Evolutionary conservation across 1,139 yeast species (phyloP).

Genomic region (Suhomyces wounanorum): DNA sequence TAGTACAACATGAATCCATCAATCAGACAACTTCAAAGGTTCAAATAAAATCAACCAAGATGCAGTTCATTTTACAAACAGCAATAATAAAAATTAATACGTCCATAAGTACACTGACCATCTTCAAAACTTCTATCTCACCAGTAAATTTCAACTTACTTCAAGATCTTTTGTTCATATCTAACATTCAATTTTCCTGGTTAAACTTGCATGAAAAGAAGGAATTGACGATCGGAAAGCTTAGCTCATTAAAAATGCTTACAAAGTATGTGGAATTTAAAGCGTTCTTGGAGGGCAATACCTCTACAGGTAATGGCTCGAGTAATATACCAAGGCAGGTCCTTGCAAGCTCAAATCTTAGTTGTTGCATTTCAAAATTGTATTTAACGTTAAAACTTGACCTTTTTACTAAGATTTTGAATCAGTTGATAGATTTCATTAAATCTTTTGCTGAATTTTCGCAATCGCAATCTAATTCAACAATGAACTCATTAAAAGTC

Average conservation of each 20-base stretch:
- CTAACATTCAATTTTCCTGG: slow-evolving; percentile 25
- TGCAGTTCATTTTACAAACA: slow-evolving; percentile 35
- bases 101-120: slow-evolving; percentile 12
- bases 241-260: slow-evolving; percentile 22
- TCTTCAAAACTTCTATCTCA: slow-evolving; percentile 26
- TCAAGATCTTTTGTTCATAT: slow-evolving; percentile 32
- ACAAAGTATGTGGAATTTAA: slow-evolving; percentile 28
- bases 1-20: background rate
- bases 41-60: background rate
- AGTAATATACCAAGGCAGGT: slow-evolving; percentile 26
- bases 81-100: slow-evolving; percentile 26
- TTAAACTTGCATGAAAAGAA: background rate
- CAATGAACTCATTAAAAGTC: slow-evolving; percentile 18
- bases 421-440: slow-evolving; percentile 16
- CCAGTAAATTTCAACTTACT: slow-evolving; percentile 43
- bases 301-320: slow-evolving; percentile 21
- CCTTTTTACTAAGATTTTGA: slow-evolving; percentile 17
- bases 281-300: slow-evolving; percentile 23
- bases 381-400: slow-evolving; percentile 17
- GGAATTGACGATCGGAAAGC: slow-evolving; percentile 13
- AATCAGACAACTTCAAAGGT: background rate
- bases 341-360: slow-evolving; percentile 21
- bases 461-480: slow-evolving; percentile 17
- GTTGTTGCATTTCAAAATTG: slow-evolving; percentile 24
- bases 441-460: slow-evolving; percentile 4